Conservation (phyloP, 2,329 filamentous ascomycete genomes). For the Cercospora sojina region DNA sequence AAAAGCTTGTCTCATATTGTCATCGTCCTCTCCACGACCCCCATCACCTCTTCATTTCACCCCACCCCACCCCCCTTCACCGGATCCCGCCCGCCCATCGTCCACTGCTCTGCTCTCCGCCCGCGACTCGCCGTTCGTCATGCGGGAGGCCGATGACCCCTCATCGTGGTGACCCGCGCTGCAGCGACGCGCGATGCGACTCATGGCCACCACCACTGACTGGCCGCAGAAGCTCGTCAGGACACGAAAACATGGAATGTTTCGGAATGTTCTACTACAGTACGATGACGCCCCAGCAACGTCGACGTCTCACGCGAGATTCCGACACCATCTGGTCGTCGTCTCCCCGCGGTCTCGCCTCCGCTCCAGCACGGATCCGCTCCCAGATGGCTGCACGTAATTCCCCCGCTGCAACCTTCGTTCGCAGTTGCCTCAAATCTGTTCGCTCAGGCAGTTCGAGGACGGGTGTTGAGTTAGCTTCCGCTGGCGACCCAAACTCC, state of each 20-base stretch:
- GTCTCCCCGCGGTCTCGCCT: background rate
- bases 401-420: background rate
- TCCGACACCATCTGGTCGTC: background rate
- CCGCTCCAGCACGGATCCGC: background rate
- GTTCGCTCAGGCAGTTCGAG: background rate
- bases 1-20: background rate
- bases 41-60: background rate
- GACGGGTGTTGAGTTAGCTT: background rate
- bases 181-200: background rate
- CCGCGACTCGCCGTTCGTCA: background rate
- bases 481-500: background rate
- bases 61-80: background rate
- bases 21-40: background rate
- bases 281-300: background rate
- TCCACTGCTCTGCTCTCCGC: background rate
- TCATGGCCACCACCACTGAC: background rate
- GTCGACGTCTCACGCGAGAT: background rate
- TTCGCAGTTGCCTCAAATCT: background rate
- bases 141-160: background rate
- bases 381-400: background rate
- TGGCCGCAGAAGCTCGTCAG: background rate
- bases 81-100: background rate
- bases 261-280: conserved; percentile 10
- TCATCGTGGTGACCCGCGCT: background rate
- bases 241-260: background rate